Base-by-base conservation (phyloP, 2,329 filamentous ascomycete species). In the Alternaria brassicicola region DNA sequence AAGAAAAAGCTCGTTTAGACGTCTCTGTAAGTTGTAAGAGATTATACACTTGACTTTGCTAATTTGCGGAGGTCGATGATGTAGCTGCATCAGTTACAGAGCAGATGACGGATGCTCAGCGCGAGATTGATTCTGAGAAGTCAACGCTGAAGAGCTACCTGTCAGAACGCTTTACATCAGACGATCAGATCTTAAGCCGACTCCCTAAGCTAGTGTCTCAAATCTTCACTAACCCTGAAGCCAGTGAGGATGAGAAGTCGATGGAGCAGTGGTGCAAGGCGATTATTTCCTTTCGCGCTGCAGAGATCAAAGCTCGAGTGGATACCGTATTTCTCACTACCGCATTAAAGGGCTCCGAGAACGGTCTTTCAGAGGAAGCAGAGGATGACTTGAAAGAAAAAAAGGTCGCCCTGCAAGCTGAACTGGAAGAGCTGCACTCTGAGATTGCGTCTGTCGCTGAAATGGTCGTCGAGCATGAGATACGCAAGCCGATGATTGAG, bases 361-460 rank as follows among this genome's bases (percentile, higher is more conserved):
- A 59, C 4, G 55, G 58, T 3, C 15, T 63, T 10, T 52, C 64
- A 2, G 46, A 52, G 35, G 59, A 43, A 25, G 33, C 69, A 4
- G 67, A 70, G 3, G 78, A 78, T 5, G 83, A 86, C 47, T 80
- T 83, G 9, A 78, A 76, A 13, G 80, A 82, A 3, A 83, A 85
- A 23, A 81, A 84, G 23, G 76, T 76, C 6, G 82, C 82, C 2
- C 71, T 89, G 2, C 84, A 88, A 66, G 83, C 85, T 30, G 89
- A 91, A 68, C 79, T 92, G 1, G 87, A 90, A 63, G 89, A 88
- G 4, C 79, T 92, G 3, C 88, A 89, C 65, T 80, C 87, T 0
- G 89, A 92, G 69, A 87, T 92, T 38, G 78, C 89, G 0, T 86
- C 88, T 0, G 86, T 92, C 2, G 85, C 88, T 6, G 86, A 89